Conservation (phyloP, 768 basidiomycete species). For the Phanerochaete sordida region DNA sequence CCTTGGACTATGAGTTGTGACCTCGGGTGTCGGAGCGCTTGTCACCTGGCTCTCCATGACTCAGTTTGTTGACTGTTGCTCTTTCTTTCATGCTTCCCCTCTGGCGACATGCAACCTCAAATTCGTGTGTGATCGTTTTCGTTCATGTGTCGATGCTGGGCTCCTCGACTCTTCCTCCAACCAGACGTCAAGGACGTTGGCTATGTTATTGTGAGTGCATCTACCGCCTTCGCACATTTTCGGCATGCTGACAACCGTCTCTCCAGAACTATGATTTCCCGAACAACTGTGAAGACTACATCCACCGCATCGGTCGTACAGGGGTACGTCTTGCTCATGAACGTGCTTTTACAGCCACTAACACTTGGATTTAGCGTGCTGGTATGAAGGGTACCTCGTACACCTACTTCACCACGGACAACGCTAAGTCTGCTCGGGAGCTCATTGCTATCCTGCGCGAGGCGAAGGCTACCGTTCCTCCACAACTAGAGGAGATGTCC, state of each 20-base stretch:
- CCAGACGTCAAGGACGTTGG: slow-evolving; percentile 99
- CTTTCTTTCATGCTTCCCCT: slow-evolving; percentile 28
- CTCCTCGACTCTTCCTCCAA: slow-evolving; percentile 11
- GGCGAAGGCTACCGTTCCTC: slow-evolving; percentile 81
- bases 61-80: slow-evolving; percentile 48
- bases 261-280: slow-evolving; percentile 94
- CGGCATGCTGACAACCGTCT: background rate
- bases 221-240: slow-evolving; percentile 5
- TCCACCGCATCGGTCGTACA: slow-evolving; percentile 98
- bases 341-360: background rate
- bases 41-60: slow-evolving; percentile 31
- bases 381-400: slow-evolving; percentile 90
- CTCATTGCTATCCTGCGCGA: slow-evolving; percentile 82
- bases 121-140: slow-evolving; percentile 21
- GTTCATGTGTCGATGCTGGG: slow-evolving; percentile 16
- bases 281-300: slow-evolving; percentile 97
- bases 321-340: slow-evolving; percentile 49
- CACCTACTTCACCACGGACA: slow-evolving; percentile 97
- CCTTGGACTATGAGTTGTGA: slow-evolving; percentile 38
- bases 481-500: slow-evolving; percentile 91
- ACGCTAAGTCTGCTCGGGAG: slow-evolving; percentile 92
- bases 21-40: slow-evolving; percentile 48
- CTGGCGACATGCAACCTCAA: slow-evolving; percentile 2
- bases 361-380: slow-evolving; percentile 56
- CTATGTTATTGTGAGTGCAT: slow-evolving; percentile 82